Conservation (phyloP, 2,329 filamentous ascomycete genomes). For the Exophiala viscosa region DNA sequence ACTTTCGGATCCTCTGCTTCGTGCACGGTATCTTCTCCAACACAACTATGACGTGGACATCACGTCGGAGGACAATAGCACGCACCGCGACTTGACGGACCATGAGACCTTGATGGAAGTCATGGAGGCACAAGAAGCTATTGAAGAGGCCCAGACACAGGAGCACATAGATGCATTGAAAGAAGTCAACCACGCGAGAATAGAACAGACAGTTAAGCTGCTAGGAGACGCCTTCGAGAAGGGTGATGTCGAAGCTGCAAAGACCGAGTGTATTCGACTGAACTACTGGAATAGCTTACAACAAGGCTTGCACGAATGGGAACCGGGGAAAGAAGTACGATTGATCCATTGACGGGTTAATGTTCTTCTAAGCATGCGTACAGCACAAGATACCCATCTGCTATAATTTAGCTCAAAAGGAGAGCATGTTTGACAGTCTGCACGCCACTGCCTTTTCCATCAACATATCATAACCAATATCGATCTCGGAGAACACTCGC, state of each 20-base stretch:
- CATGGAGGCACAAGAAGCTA: constrained; percentile 73
- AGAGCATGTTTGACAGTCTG: no score
- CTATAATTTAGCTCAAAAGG: background rate
- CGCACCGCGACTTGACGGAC: constrained; percentile 59
- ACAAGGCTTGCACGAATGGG: constrained; percentile 78
- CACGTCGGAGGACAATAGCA: constrained; percentile 67
- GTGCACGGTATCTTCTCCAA: constrained; percentile 82
- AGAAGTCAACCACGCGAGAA: constrained; percentile 63
- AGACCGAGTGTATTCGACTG: constrained; percentile 68
- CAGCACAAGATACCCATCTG: background rate
- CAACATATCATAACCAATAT: no score
- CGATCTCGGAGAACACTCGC: no score
- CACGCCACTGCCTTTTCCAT: no score
- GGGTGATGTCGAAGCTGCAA: constrained; percentile 65
- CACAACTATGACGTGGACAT: constrained; percentile 69
- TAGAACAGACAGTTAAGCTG: constrained; percentile 58
- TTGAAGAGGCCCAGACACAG: constrained; percentile 59
- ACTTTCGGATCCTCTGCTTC: constrained; percentile 68
- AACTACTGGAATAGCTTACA: constrained; percentile 89
- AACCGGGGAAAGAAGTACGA: constrained; percentile 65
- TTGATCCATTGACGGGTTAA: constrained; percentile 49
- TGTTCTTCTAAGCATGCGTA: constrained; percentile 1
- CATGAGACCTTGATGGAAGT: constrained; percentile 75
- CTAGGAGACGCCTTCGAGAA: constrained; percentile 63
- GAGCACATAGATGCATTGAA: constrained; percentile 63